These are phyloP conservation scores for Chaetomium fimeti DNA, from an alignment of 495 filamentous ascomycete species.

Conservation along the genomic window DNA sequence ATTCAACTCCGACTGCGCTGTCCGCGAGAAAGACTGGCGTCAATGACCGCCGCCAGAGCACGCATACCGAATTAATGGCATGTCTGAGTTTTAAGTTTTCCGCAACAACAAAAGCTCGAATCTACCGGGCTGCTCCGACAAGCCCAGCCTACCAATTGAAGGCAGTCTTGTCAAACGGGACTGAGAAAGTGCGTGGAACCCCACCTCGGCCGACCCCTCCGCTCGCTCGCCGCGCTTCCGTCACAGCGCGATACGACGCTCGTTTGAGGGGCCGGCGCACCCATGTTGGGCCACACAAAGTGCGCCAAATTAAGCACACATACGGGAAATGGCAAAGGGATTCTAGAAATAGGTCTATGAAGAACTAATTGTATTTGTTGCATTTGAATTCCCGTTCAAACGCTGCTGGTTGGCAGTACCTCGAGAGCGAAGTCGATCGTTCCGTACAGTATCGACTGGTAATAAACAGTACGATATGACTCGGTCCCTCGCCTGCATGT, in stretches of 20 bases:
- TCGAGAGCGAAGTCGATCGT: neutral
- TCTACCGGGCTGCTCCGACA: neutral
- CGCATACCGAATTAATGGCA: too few species aligned
- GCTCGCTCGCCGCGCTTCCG: neutral
- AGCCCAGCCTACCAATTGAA: neutral
- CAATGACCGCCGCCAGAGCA: too few species aligned
- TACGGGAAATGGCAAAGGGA: neutral
- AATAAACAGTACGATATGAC: neutral
- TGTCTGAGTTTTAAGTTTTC: too few species aligned
- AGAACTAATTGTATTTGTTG: neutral
- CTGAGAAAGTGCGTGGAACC: constrained; percentile 4
- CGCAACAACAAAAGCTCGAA: neutral
- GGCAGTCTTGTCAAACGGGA: neutral
- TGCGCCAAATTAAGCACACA: neutral
- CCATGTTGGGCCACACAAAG: constrained; percentile 1
- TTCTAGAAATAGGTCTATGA: neutral
- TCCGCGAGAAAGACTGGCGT: too few species aligned
- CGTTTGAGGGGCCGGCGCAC: neutral
- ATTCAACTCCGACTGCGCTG: too few species aligned
- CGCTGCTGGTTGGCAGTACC: neutral
- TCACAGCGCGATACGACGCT: constrained; percentile 6
- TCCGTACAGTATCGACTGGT: neutral
- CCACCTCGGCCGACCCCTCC: constrained; percentile 19
- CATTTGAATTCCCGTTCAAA: neutral
- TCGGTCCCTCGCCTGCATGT: neutral